A percentile compares a stretch with the other conserved stretches of the same genome.
These are phyloP conservation scores for Mangifera indica DNA, from an alignment of 345 rosid genomes.

Conservation along the genomic window DNA sequence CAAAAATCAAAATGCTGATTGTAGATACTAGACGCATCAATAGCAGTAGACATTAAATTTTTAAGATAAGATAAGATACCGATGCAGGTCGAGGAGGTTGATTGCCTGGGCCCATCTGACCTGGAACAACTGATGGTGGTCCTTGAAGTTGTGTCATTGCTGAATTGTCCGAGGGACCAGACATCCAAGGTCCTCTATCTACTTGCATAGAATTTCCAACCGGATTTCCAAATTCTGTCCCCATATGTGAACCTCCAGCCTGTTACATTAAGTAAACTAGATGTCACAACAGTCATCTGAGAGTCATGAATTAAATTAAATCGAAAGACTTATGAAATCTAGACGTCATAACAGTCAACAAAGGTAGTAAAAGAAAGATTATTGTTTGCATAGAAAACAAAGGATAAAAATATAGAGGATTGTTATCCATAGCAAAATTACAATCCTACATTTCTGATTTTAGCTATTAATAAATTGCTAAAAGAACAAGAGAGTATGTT, in stretches of 20 bases:
- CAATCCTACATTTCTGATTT: conserved; percentile 3
- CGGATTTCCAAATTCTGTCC: conserved; percentile 59
- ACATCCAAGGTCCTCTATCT: conserved; percentile 83
- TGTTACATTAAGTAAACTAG: conserved; percentile 20
- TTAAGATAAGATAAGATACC: conserved; percentile 35
- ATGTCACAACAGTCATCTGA: not conserved
- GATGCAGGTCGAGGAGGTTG: conserved; percentile 64
- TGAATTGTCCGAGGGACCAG: conserved; percentile 63
- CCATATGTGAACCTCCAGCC: conserved; percentile 67
- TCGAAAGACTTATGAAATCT: not conserved
- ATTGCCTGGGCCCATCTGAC: conserved; percentile 59
- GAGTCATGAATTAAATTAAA: not conserved
- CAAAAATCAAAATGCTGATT: not conserved
- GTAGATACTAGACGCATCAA: not conserved
- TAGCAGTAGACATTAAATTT: conserved; percentile 3
- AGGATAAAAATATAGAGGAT: not conserved
- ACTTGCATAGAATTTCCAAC: conserved; percentile 50
- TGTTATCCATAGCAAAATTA: not conserved
- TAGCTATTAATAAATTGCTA: not conserved
- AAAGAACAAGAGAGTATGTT: not conserved
- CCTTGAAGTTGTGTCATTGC: conserved; percentile 53
- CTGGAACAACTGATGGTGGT: conserved; percentile 42
- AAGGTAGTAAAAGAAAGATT: not conserved
- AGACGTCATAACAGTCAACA: not conserved
- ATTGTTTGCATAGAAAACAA: not conserved